Conservation (phyloP, 208 protist species). For the Novymonas esmeraldas region DNA sequence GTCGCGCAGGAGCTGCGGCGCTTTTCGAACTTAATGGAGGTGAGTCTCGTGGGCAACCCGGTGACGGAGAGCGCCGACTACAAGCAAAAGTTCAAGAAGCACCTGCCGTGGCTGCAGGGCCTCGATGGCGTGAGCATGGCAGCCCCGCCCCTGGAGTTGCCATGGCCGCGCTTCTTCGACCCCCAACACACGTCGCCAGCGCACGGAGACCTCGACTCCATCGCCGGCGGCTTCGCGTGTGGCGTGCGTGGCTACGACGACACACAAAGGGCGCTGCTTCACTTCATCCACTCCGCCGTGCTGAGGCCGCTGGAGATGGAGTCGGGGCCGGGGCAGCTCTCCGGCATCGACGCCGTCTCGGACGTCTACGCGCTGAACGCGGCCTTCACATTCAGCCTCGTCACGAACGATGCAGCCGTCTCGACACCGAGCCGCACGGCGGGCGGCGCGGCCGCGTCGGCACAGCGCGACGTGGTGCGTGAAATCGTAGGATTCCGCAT, state of each 20-base stretch:
- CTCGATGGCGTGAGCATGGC: conserved; percentile 61
- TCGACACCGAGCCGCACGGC: conserved; percentile 41
- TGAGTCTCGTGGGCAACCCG: conserved; percentile 75
- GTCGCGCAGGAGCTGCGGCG: conserved; percentile 54
- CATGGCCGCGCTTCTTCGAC: conserved; percentile 74
- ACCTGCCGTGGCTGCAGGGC: conserved; percentile 66
- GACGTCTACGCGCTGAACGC: conserved; percentile 72
- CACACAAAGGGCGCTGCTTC: conserved; percentile 53
- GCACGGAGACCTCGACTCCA: too few species aligned
- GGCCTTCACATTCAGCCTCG: conserved; percentile 65
- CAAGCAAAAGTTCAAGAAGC: conserved; percentile 51
- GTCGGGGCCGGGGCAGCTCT: conserved; percentile 24
- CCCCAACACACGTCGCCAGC: conserved; percentile 3
- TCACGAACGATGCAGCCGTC: conserved; percentile 66
- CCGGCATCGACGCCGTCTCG: conserved; percentile 75
- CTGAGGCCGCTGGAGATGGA: conserved; percentile 58
- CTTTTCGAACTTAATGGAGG: conserved; percentile 66
- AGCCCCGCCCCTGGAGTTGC: conserved; percentile 61
- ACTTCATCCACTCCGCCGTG: conserved; percentile 71
- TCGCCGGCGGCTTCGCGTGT: conserved; percentile 11
- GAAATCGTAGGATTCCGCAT: conserved; percentile 79
- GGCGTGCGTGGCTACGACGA: conserved; percentile 28
- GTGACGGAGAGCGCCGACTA: conserved; percentile 57
- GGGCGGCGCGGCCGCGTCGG: conserved; percentile 27
- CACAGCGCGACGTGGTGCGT: conserved; percentile 66